Evolutionary conservation across 2,329 filamentous ascomycete species (phyloP).

Genomic region (Fusarium brevicatenulatum): DNA sequence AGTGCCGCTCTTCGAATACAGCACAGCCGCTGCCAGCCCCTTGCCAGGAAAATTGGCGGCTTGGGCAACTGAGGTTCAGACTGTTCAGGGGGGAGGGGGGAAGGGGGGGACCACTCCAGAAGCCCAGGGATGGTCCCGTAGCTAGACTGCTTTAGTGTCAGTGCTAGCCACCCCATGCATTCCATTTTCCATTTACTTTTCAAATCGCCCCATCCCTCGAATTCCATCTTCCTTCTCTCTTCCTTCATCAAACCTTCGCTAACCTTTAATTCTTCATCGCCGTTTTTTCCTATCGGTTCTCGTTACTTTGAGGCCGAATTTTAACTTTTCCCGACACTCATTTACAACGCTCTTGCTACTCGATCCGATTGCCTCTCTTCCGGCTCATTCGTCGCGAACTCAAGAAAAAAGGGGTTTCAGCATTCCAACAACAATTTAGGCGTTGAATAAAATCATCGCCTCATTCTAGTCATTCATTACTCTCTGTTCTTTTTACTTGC

Average conservation of each 20-base stretch:
- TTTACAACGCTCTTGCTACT: conserved; percentile 35
- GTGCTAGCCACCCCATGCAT: conserved; percentile 15
- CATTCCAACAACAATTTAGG: conserved; percentile 27
- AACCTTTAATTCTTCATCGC: conserved; percentile 40
- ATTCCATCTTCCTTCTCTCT: conserved; percentile 23
- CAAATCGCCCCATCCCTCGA: conserved; percentile 35
- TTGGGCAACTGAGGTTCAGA: conserved; percentile 22
- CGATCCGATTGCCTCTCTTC: conserved; percentile 18
- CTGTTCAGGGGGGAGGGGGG: neutral
- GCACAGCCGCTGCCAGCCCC: conserved; percentile 22
- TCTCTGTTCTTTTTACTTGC: conserved; percentile 28
- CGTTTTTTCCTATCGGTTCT: conserved; percentile 39
- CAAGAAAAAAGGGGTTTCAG: conserved; percentile 25
- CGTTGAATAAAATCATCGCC: conserved; percentile 20
- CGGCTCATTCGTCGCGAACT: conserved; percentile 21
- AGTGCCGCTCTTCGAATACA: conserved; percentile 24
- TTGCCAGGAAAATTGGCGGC: conserved; percentile 34
- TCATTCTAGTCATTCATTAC: conserved; percentile 36
- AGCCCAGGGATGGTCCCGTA: conserved; percentile 20
- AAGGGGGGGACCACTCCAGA: neutral
- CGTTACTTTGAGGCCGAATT: conserved; percentile 38
- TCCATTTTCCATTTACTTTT: conserved; percentile 38
- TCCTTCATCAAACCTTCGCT: conserved; percentile 40
- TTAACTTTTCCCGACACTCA: conserved; percentile 47
- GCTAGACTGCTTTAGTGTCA: neutral